Evolutionary conservation across 495 filamentous ascomycete genomes (phyloP).

Genomic region (Margaritispora aquatica): DNA sequence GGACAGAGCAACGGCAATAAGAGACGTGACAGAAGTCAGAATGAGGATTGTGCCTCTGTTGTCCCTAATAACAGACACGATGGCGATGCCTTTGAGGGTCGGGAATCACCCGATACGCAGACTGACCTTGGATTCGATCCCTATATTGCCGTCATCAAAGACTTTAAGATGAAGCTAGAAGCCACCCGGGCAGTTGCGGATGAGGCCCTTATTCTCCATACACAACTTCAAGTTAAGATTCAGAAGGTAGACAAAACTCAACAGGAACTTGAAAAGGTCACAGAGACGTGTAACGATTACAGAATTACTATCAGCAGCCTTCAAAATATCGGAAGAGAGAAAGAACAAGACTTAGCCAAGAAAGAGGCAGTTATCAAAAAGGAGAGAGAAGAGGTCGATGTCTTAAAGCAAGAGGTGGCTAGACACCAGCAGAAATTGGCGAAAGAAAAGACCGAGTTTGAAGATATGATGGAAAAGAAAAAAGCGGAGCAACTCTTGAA

Average conservation of each 20-base stretch:
- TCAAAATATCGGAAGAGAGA: neutral
- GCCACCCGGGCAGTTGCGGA: neutral
- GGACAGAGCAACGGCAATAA: slow-evolving; percentile 4
- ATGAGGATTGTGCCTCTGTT: slow-evolving; percentile 1
- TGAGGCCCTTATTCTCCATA: slow-evolving; percentile 3
- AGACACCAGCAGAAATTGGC: slow-evolving; percentile 4
- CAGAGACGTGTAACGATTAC: slow-evolving; percentile 3
- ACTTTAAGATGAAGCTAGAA: slow-evolving; percentile 1
- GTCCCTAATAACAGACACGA: slow-evolving; percentile 1
- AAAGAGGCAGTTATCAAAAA: slow-evolving; percentile 5
- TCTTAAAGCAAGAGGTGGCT: neutral
- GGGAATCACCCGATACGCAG: neutral
- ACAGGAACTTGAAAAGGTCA: slow-evolving; percentile 7
- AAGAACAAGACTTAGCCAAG: slow-evolving; percentile 1
- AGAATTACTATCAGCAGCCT: slow-evolving; percentile 1
- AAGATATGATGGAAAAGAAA: neutral
- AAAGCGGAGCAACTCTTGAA: slow-evolving; percentile 7
- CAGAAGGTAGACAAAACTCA: slow-evolving; percentile 3
- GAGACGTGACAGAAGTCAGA: neutral
- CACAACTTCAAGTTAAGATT: slow-evolving; percentile 1
- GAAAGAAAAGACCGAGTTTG: slow-evolving; percentile 5
- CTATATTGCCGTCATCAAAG: neutral
- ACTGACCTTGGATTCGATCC: slow-evolving; percentile 3
- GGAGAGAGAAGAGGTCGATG: slow-evolving; percentile 1
- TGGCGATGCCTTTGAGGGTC: neutral